These are phyloP conservation scores for Venturia aucupariae DNA, from an alignment of 2,329 filamentous ascomycete species.

Conservation along the genomic window DNA sequence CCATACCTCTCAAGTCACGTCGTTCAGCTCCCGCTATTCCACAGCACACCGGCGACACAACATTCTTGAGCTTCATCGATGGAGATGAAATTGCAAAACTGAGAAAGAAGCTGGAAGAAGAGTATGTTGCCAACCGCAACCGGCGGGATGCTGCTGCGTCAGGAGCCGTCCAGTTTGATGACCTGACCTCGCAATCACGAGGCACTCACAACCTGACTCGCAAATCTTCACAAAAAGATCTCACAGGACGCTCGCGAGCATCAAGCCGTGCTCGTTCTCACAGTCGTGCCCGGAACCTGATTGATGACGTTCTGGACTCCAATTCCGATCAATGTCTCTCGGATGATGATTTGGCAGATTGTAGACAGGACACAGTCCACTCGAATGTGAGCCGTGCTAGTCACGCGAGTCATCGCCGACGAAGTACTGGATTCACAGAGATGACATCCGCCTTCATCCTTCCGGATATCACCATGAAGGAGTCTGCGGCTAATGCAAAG, in stretches of 20 bases:
- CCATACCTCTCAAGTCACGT: neutral
- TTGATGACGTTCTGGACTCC: constrained; percentile 16
- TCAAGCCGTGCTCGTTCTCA: constrained; percentile 7
- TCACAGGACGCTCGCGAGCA: constrained; percentile 10
- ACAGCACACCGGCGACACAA: constrained; percentile 31
- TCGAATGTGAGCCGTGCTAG: constrained; percentile 16
- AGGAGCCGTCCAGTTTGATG: constrained; percentile 12
- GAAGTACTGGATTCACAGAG: constrained; percentile 34
- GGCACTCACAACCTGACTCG: neutral
- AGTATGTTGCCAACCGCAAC: constrained; percentile 36
- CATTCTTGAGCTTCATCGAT: constrained; percentile 47
- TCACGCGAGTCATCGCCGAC: constrained; percentile 38
- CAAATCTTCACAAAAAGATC: constrained; percentile 6
- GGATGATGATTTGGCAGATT: neutral
- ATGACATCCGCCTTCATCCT: constrained; percentile 58
- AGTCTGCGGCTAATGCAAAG: constrained; percentile 18
- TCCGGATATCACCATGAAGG: constrained; percentile 50
- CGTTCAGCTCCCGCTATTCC: neutral
- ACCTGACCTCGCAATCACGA: constrained; percentile 16
- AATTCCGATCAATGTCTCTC: constrained; percentile 8
- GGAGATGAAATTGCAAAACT: constrained; percentile 44
- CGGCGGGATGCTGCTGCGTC: constrained; percentile 19
- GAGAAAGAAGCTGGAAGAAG: constrained; percentile 46
- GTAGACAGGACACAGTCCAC: constrained; percentile 13
- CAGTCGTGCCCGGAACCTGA: constrained; percentile 14